A percentile compares a stretch with the other conserved stretches of the same genome.
These are phyloP conservation scores for Kazachstania africana DNA, from an alignment of 805 yeast genomes.

Conservation along the genomic window DNA sequence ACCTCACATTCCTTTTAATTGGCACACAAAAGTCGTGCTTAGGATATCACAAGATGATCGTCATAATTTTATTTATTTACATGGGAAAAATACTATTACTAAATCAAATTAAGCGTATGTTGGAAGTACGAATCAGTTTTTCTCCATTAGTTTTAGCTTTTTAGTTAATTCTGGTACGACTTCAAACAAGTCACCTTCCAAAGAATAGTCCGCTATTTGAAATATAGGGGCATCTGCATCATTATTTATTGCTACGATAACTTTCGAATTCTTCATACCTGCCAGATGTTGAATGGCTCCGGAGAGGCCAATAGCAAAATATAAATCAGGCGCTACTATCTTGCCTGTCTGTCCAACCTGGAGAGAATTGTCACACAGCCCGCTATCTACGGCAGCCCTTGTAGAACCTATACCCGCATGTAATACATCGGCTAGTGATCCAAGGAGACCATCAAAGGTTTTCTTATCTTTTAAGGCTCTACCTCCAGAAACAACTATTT, in stretches of 20 bases:
- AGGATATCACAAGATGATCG: no score
- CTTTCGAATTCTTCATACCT: constrained; percentile 94
- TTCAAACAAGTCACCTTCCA: constrained; percentile 81
- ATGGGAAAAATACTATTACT: no score
- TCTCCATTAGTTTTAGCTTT: constrained; percentile 29
- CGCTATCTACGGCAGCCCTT: constrained; percentile 95
- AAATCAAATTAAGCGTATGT: no score
- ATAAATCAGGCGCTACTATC: constrained; percentile 91
- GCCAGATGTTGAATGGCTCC: constrained; percentile 98
- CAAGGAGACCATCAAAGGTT: constrained; percentile 62
- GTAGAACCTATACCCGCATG: constrained; percentile 96
- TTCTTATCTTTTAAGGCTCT: constrained; percentile 87
- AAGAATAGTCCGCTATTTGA: constrained; percentile 78
- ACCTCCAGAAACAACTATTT: constrained; percentile 81
- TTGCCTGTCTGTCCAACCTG: constrained; percentile 99
- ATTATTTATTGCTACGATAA: constrained; percentile 87
- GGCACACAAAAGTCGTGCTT: no score
- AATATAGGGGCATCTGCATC: constrained; percentile 92
- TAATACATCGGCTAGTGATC: constrained; percentile 74
- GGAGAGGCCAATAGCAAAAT: constrained; percentile 85
- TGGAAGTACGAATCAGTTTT: no score
- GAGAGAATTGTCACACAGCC: constrained; percentile 88
- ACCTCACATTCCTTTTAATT: no score
- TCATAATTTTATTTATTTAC: no score
- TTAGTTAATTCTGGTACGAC: constrained; percentile 83